Evolutionary conservation across 1,284 basidiomycete species (phyloP).

Genomic region (Inonotus hispidus): DNA sequence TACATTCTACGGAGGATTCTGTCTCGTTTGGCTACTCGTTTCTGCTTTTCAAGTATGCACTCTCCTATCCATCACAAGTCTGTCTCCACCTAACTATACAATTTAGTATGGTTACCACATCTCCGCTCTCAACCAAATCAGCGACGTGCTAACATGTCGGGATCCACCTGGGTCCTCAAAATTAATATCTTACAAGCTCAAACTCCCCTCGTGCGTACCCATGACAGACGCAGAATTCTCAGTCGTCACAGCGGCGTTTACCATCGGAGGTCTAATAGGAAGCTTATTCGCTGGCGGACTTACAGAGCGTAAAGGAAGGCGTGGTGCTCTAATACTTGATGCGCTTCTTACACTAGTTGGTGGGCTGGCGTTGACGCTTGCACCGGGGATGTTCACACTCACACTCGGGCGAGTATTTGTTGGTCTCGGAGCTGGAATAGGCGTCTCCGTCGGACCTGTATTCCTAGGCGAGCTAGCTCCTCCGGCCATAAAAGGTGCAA

Average conservation of each 20-base stretch:
- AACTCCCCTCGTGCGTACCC: constrained; percentile 64
- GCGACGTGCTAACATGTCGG: constrained; percentile 69
- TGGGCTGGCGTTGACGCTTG: constrained; percentile 57
- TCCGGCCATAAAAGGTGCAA: constrained; percentile 61
- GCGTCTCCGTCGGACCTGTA: constrained; percentile 82
- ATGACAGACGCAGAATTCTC: constrained; percentile 77
- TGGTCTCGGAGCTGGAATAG: constrained; percentile 79
- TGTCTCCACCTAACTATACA: neutral
- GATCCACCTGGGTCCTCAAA: constrained; percentile 23
- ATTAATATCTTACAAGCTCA: constrained; percentile 22
- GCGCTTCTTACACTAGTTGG: constrained; percentile 56
- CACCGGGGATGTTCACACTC: constrained; percentile 52
- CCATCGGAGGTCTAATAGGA: constrained; percentile 82
- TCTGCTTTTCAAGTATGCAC: constrained; percentile 54
- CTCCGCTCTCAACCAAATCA: constrained; percentile 83
- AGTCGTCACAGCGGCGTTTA: constrained; percentile 79
- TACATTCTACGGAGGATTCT: constrained; percentile 54
- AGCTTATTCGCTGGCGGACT: constrained; percentile 65
- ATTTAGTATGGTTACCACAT: constrained; percentile 75
- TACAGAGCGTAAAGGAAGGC: constrained; percentile 67
- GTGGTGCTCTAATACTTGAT: constrained; percentile 55
- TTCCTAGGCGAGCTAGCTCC: constrained; percentile 83
- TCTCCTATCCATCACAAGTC: neutral
- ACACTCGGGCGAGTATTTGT: constrained; percentile 69
- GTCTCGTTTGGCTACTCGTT: constrained; percentile 58